Conservation (phyloP, 106 monocot genomes). For the Amphibolis antarctica region DNA sequence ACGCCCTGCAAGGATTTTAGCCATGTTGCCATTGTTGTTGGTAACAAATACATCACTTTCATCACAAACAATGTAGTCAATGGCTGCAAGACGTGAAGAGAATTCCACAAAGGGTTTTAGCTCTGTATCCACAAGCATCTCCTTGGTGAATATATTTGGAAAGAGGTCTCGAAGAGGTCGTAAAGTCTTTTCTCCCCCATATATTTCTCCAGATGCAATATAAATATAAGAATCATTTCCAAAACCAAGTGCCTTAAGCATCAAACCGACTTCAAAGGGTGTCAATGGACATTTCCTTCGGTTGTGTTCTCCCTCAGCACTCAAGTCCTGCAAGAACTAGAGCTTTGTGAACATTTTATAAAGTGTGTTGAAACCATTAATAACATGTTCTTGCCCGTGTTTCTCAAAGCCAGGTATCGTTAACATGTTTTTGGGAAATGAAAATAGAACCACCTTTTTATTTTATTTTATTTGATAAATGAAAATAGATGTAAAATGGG, state of each 20-base stretch:
- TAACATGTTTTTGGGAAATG: no score
- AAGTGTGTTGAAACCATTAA: background rate
- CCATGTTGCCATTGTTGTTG: constrained; percentile 99
- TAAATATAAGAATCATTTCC: constrained; percentile 66
- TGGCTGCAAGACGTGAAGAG: constrained; percentile 84
- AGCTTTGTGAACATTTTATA: background rate
- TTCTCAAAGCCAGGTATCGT: no score
- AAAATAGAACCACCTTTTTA: no score
- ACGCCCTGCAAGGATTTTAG: constrained; percentile 85
- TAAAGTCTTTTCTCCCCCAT: constrained; percentile 72
- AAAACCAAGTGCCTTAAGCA: constrained; percentile 85
- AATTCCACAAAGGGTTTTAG: constrained; percentile 51
- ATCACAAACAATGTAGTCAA: constrained; percentile 89
- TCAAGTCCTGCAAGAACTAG: constrained; percentile 44
- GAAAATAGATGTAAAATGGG: no score
- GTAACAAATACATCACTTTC: constrained; percentile 92
- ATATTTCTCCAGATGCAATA: constrained; percentile 90
- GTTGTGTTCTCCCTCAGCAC: constrained; percentile 66
- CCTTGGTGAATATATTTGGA: constrained; percentile 78
- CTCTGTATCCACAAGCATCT: constrained; percentile 48
- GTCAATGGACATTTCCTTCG: constrained; percentile 88
- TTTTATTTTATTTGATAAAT: no score
- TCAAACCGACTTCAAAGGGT: constrained; percentile 81
- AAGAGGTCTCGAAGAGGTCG: constrained; percentile 65
- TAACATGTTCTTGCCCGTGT: no score